phyloP scores from a whole-genome alignment of 2,329 filamentous ascomycete species.

The Graphium sp. region DNA sequence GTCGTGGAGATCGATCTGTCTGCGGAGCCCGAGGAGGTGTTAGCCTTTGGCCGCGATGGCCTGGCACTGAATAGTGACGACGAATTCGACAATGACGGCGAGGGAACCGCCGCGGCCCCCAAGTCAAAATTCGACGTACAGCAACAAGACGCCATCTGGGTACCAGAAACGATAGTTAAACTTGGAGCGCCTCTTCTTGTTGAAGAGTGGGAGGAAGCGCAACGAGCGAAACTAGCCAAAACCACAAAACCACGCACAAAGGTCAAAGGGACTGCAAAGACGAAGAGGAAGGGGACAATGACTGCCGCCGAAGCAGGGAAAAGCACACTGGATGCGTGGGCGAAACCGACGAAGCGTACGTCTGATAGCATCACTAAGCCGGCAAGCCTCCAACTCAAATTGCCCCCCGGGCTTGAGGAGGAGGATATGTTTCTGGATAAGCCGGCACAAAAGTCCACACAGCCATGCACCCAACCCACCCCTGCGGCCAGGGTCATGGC shows the following conservation, averaged over 20 bases:
- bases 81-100: conserved; percentile 29
- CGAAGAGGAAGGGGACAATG: no score
- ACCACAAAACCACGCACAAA: conserved; percentile 1
- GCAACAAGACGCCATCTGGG: conserved; percentile 32
- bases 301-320: no score
- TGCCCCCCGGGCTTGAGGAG: conserved; percentile 5
- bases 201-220: conserved; percentile 10
- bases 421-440: conserved; percentile 1
- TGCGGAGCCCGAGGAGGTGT: conserved; percentile 42
- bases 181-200: conserved; percentile 8
- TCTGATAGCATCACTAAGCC: not conserved
- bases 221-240: conserved; percentile 10
- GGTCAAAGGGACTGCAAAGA: not conserved
- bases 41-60: conserved; percentile 30
- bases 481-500: not conserved
- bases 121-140: conserved; percentile 45
- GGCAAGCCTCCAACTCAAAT: not conserved
- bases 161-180: conserved; percentile 14
- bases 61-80: conserved; percentile 51
- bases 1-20: conserved; percentile 66
- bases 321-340: conserved; percentile 3
- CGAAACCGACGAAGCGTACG: conserved; percentile 1
- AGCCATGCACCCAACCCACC: not conserved
- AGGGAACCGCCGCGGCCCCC: conserved; percentile 8
- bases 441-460: conserved; percentile 8